Percentiles rank a stretch among this genome's conserved stretches.
Evolutionary conservation across 2,329 filamentous ascomycete genomes (phyloP).

Genomic region (Chaetothyriales sp.): DNA sequence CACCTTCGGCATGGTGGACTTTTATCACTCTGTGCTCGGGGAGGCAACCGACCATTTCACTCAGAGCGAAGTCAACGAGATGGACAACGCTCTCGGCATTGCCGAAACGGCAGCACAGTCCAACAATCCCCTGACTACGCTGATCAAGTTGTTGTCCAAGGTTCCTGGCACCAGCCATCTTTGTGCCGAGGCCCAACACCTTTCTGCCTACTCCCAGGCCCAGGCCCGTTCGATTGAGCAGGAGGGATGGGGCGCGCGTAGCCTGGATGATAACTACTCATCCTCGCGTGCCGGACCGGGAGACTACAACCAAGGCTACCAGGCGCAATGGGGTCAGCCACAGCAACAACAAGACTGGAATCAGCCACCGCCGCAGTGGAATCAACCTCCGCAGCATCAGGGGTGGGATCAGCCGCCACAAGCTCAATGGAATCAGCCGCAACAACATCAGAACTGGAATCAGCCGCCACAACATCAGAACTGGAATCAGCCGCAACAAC

Average conservation of each 20-base stretch:
- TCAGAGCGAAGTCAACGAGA: constrained; percentile 69
- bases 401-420: constrained; percentile 6
- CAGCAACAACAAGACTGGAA: constrained; percentile 8
- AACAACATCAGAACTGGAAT: background rate
- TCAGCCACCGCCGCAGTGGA: constrained; percentile 4
- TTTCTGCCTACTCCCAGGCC: constrained; percentile 46
- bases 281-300: constrained; percentile 5
- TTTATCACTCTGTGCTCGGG: constrained; percentile 60
- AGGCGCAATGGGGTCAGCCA: constrained; percentile 5
- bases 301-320: constrained; percentile 8
- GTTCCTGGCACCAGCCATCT: constrained; percentile 59
- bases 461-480: constrained; percentile 1
- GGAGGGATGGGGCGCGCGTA: constrained; percentile 20
- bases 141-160: constrained; percentile 59
- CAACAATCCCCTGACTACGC: constrained; percentile 36
- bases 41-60: constrained; percentile 74
- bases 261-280: constrained; percentile 22
- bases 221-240: constrained; percentile 46
- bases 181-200: constrained; percentile 48
- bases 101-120: constrained; percentile 40
- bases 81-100: constrained; percentile 58
- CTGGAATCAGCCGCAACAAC: constrained; percentile 3
- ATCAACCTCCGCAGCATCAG: constrained; percentile 6
- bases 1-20: constrained; percentile 67
- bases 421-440: constrained; percentile 5